Conservation (phyloP, 345 rosid species). For the Cardamine resedifolia region DNA sequence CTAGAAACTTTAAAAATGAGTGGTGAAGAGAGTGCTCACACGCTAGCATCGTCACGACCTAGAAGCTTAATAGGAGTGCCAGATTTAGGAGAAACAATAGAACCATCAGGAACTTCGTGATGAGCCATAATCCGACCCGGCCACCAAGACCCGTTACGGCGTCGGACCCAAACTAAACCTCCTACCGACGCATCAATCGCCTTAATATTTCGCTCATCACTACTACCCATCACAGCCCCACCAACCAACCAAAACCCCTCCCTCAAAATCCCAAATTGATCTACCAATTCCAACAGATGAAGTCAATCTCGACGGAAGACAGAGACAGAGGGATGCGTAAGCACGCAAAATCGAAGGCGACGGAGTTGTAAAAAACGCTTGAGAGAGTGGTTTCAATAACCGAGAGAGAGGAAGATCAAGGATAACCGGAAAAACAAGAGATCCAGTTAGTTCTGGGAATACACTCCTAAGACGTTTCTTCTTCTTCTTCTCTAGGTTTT, state of each 20-base stretch:
- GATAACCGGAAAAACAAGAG: conserved; percentile 3
- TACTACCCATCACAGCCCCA: conserved; percentile 59
- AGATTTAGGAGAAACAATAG: conserved; percentile 83
- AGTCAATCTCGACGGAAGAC: conserved; percentile 21
- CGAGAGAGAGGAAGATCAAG: neutral
- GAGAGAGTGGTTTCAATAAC: neutral
- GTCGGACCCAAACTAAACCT: conserved; percentile 94
- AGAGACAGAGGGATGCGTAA: too few relatives aligned
- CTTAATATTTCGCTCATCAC: conserved; percentile 53
- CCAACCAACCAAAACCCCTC: neutral
- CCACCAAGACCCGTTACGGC: conserved; percentile 99
- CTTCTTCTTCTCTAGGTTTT: neutral
- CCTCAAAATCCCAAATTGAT: conserved; percentile 25
- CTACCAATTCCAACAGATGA: neutral
- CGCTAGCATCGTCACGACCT: conserved; percentile 97
- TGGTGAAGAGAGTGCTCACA: conserved; percentile 53
- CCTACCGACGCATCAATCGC: conserved; percentile 88
- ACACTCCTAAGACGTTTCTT: conserved; percentile 2
- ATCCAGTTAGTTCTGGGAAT: conserved; percentile 17
- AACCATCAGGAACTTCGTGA: conserved; percentile 70
- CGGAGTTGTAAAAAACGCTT: neutral
- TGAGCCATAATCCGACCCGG: conserved; percentile 94
- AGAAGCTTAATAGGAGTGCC: conserved; percentile 98
- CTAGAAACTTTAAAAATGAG: neutral
- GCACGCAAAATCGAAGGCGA: conserved; percentile 26